phyloP scores from a whole-genome alignment of 208 protist species.

The Phytomonas francai region DNA sequence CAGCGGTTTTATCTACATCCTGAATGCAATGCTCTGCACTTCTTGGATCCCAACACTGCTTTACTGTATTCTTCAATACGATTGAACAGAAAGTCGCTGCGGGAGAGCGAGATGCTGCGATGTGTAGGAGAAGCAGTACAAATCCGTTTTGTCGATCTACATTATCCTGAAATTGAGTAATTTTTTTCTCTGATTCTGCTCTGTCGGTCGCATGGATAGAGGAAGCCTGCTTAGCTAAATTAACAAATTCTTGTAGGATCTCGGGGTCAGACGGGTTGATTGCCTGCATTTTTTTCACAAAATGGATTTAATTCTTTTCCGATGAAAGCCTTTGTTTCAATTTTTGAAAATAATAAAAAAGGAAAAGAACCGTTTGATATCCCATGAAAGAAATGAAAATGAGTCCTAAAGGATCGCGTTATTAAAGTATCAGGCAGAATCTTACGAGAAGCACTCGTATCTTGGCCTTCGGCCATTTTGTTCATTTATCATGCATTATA shows the following conservation, averaged over 20 bases:
- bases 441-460: background rate
- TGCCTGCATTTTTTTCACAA: conserved; percentile 22
- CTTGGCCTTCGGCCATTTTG: background rate
- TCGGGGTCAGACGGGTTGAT: conserved; percentile 43
- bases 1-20: conserved; percentile 51
- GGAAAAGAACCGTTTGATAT: background rate
- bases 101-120: conserved; percentile 21
- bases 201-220: conserved; percentile 45
- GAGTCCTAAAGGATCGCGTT: background rate
- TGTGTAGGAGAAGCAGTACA: conserved; percentile 45
- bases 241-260: conserved; percentile 20
- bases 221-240: conserved; percentile 27
- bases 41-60: conserved; percentile 63
- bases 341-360: background rate
- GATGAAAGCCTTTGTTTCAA: background rate
- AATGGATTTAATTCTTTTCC: background rate
- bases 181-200: conserved; percentile 39
- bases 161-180: conserved; percentile 48
- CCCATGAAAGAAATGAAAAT: background rate
- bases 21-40: conserved; percentile 76
- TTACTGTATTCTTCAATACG: conserved; percentile 84
- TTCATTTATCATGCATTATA: conserved; percentile 5
- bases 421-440: background rate
- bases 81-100: conserved; percentile 60
- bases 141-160: conserved; percentile 71